Conservation (phyloP, 805 yeast genomes). For the Spathaspora girioi region DNA sequence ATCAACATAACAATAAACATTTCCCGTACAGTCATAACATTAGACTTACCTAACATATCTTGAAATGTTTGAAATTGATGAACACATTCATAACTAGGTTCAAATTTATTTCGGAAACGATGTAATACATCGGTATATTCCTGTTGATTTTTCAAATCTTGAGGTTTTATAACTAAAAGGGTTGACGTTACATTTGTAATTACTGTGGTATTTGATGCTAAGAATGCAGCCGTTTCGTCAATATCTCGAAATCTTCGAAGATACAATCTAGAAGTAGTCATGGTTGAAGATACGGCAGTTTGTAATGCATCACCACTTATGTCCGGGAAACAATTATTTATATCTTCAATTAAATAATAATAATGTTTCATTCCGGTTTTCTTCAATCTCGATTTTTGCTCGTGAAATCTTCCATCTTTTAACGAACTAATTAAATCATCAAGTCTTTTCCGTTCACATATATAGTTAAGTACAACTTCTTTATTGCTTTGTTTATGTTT, state of each 20-base stretch:
- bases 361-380: conserved; percentile 65
- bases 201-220: conserved; percentile 45
- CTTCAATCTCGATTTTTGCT: conserved; percentile 76
- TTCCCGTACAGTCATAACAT: conserved; percentile 69
- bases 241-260: conserved; percentile 65
- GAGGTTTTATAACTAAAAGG: conserved; percentile 51
- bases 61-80: conserved; percentile 47
- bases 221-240: conserved; percentile 68
- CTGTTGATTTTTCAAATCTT: conserved; percentile 44
- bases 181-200: conserved; percentile 30
- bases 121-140: conserved; percentile 44
- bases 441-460: conserved; percentile 86
- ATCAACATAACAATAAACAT: conserved; percentile 72
- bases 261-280: conserved; percentile 63
- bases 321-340: conserved; percentile 25
- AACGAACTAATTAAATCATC: conserved; percentile 84
- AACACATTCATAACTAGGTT: conserved; percentile 33
- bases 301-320: conserved; percentile 53
- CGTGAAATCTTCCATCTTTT: conserved; percentile 82
- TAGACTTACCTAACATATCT: conserved; percentile 64
- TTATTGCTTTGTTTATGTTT: conserved; percentile 51
- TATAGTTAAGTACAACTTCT: conserved; percentile 70
- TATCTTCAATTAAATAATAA: conserved; percentile 78
- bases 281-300: conserved; percentile 70
- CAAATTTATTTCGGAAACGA: conserved; percentile 44